These are phyloP conservation scores for Leucaena leucocephala DNA, from an alignment of 306 rosid genomes.

Conservation along the genomic window DNA sequence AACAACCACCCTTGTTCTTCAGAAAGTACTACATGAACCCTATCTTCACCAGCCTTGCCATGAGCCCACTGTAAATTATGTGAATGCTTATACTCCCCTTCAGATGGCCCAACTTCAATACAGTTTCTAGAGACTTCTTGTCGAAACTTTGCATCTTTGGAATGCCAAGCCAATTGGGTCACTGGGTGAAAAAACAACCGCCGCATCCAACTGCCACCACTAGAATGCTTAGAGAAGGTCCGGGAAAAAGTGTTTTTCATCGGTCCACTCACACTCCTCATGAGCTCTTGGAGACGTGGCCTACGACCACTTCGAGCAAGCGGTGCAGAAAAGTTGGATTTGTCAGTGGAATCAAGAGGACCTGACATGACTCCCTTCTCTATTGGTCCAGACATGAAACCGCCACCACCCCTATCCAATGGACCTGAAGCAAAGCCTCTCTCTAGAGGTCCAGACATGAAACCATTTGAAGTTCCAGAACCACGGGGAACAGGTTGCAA, in stretches of 20 bases:
- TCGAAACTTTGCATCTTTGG: constrained; percentile 59
- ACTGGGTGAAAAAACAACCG: constrained; percentile 59
- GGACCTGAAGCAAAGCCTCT: constrained; percentile 64
- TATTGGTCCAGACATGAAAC: constrained; percentile 72
- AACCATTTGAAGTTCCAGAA: constrained; percentile 62
- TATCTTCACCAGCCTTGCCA: constrained; percentile 80
- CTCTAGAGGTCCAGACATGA: constrained; percentile 77
- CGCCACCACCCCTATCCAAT: constrained; percentile 58
- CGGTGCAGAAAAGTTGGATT: constrained; percentile 67
- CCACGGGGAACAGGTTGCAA: constrained; percentile 76
- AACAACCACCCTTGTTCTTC: constrained; percentile 85
- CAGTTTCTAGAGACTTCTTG: constrained; percentile 48
- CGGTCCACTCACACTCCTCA: constrained; percentile 76
- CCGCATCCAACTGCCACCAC: constrained; percentile 61
- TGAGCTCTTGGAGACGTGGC: constrained; percentile 57
- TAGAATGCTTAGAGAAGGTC: constrained; percentile 58
- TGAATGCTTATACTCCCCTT: constrained; percentile 52
- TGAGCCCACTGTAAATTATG: constrained; percentile 80
- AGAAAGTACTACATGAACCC: constrained; percentile 70
- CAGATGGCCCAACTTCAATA: constrained; percentile 46
- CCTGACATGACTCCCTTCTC: constrained; percentile 76
- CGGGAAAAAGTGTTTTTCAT: constrained; percentile 63
- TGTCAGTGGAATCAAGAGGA: constrained; percentile 66
- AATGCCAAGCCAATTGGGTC: constrained; percentile 60
- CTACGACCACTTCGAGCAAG: constrained; percentile 54